Conservation (phyloP, 2,329 filamentous ascomycete genomes). For the Trichophyton mentagrophytes region DNA sequence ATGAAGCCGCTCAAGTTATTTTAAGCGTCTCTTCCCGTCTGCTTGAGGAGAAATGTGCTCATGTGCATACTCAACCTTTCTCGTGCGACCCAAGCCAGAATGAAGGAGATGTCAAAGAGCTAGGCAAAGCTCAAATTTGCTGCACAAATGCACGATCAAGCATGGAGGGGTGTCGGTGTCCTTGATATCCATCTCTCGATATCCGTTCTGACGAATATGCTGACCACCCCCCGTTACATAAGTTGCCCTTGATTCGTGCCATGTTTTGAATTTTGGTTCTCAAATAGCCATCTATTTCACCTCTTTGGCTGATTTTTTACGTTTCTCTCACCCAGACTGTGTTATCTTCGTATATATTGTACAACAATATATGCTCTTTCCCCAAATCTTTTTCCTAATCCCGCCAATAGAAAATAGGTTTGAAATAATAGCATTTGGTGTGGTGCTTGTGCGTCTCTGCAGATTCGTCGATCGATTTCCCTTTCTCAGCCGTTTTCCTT, state of each 20-base stretch:
- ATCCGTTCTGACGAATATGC: neutral
- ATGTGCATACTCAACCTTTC: neutral
- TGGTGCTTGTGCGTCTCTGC: constrained; percentile 1
- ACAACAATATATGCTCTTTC: neutral
- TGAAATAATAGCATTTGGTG: neutral
- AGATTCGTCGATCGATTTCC: constrained; percentile 2
- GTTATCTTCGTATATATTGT: constrained; percentile 1
- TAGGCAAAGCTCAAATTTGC: neutral
- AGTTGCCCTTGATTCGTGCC: neutral
- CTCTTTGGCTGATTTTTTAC: neutral
- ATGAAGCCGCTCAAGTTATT: neutral
- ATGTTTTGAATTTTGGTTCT: neutral
- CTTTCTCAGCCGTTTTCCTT: neutral
- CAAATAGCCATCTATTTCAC: neutral
- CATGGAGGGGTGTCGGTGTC: neutral
- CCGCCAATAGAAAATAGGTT: neutral
- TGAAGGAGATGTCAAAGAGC: neutral
- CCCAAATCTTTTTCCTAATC: neutral
- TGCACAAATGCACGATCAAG: neutral
- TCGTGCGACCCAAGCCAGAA: neutral
- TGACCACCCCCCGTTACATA: neutral
- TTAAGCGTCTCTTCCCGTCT: neutral
- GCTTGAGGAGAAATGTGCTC: neutral
- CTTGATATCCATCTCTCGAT: neutral
- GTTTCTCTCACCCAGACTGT: neutral